A percentile compares a stretch with the other conserved stretches of the same genome.
Evolutionary conservation across 2,329 filamentous ascomycete genomes (phyloP).

Genomic region (Aureobasidium sp.): DNA sequence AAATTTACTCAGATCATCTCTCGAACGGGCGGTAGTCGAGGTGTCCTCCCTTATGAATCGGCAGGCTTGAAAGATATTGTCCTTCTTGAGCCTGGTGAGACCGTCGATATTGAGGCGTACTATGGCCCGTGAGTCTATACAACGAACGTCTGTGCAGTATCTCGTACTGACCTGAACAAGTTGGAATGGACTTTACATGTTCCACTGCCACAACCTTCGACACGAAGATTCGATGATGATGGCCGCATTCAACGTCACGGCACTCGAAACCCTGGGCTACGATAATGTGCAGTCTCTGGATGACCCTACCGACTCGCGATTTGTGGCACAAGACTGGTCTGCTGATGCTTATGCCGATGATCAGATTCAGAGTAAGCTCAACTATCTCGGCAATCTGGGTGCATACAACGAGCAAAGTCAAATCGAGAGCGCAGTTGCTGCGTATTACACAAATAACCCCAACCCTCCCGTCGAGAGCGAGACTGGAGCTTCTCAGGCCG

Average conservation of each 20-base stretch:
- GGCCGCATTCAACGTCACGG: conserved; percentile 36
- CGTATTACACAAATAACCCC: conserved; percentile 3
- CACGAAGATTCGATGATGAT: conserved; percentile 35
- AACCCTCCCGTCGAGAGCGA: neutral
- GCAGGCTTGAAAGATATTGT: conserved; percentile 52
- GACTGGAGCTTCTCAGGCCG: neutral
- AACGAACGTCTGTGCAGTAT: neutral
- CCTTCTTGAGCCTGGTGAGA: conserved; percentile 46
- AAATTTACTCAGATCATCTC: conserved; percentile 37
- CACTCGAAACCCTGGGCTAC: conserved; percentile 28
- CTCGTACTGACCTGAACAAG: neutral
- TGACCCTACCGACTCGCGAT: conserved; percentile 19
- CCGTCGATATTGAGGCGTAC: conserved; percentile 42
- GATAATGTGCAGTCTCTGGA: conserved; percentile 22
- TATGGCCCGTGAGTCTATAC: conserved; percentile 34
- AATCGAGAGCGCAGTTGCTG: neutral
- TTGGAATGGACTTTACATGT: conserved; percentile 45
- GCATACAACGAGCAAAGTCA: conserved; percentile 12
- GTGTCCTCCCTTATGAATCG: conserved; percentile 45
- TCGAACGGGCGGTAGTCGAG: conserved; percentile 39
- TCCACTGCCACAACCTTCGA: conserved; percentile 16
- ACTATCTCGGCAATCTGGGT: conserved; percentile 10
- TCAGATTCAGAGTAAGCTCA: conserved; percentile 5
- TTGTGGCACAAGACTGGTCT: conserved; percentile 18
- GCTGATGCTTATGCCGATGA: neutral